These are phyloP conservation scores for Eucalyptus pauciflora DNA, from an alignment of 345 rosid species.

Conservation along the genomic window DNA sequence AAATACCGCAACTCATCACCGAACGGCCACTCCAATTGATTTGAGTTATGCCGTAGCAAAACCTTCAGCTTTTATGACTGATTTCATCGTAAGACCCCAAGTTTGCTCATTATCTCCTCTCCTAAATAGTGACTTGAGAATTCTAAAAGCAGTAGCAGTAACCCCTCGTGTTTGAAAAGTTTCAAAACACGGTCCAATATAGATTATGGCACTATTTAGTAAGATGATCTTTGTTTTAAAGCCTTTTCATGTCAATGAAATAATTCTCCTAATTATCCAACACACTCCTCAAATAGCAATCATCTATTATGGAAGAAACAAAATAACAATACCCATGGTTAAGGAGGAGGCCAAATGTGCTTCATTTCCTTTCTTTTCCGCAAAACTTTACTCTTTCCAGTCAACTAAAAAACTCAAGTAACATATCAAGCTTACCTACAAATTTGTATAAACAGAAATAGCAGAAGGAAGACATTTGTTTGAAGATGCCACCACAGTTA, in stretches of 20 bases:
- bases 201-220: not conserved
- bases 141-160: not conserved
- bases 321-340: not conserved
- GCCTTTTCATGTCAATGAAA: not conserved
- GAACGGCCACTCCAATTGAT: not conserved
- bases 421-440: not conserved
- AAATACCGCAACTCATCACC: not conserved
- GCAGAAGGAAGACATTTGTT: not conserved
- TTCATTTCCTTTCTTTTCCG: not conserved
- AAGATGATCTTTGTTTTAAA: not conserved
- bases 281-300: not conserved
- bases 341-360: not conserved
- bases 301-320: not conserved
- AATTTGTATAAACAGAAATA: not conserved
- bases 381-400: not conserved
- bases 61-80: not conserved
- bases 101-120: not conserved
- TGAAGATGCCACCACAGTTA: not conserved
- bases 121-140: not conserved
- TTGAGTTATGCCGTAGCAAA: not conserved
- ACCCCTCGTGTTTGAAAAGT: not conserved
- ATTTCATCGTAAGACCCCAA: not conserved
- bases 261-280: not conserved
- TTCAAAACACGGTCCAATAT: not conserved
- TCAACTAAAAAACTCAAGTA: not conserved